Evolutionary conservation across 2,329 filamentous ascomycete genomes (phyloP).

Genomic region (Xylariaceae sp.): DNA sequence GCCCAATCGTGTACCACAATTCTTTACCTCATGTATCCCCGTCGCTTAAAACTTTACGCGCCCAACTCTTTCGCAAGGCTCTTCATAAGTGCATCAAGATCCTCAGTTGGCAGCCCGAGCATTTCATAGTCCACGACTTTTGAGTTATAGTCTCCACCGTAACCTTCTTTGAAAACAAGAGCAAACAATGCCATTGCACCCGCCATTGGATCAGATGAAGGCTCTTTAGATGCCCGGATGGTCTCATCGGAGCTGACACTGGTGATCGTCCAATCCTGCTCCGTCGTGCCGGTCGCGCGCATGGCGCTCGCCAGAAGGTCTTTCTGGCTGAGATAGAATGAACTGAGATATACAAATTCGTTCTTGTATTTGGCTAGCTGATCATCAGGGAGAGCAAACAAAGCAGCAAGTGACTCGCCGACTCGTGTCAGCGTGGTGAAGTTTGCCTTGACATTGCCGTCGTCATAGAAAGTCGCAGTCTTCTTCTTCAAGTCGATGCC

Average conservation of each 20-base stretch:
- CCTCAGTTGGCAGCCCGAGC: conserved; percentile 38
- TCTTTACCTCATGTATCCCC: not conserved
- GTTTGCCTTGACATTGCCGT: conserved; percentile 38
- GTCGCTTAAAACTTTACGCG: not conserved
- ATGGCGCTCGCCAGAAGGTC: conserved; percentile 44
- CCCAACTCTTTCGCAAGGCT: conserved; percentile 10
- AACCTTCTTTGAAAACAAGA: conserved; percentile 39
- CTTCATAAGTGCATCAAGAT: conserved; percentile 38
- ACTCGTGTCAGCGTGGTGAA: conserved; percentile 41
- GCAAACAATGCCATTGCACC: conserved; percentile 34
- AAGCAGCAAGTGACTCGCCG: conserved; percentile 43
- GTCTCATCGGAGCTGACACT: conserved; percentile 30
- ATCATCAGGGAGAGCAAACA: conserved; percentile 43
- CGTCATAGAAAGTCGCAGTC: conserved; percentile 40
- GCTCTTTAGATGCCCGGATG: conserved; percentile 18
- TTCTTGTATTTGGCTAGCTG: conserved; percentile 41
- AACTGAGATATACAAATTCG: conserved; percentile 42
- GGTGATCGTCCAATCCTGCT: conserved; percentile 38
- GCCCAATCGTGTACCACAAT: no score
- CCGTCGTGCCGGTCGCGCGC: conserved; percentile 40
- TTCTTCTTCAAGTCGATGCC: conserved; percentile 42
- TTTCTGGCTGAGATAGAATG: conserved; percentile 43
- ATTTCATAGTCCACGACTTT: conserved; percentile 37
- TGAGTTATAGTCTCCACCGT: conserved; percentile 41
- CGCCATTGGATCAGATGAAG: conserved; percentile 24